Conservation (phyloP, 805 yeast genomes). For the Candida takata region DNA sequence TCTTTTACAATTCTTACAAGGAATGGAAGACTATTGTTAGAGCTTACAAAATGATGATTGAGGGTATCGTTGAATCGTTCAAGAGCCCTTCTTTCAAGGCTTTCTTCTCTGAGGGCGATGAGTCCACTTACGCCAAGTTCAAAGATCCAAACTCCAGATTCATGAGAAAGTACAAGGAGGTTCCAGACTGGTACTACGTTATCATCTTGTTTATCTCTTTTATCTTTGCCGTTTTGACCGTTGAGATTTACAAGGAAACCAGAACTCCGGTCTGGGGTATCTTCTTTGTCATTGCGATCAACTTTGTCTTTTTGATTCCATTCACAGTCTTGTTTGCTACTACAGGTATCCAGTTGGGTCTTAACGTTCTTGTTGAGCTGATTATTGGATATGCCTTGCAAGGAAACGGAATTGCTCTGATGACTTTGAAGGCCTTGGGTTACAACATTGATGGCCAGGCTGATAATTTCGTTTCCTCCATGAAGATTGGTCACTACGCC, state of each 20-base stretch:
- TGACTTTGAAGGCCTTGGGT: slow-evolving; percentile 45
- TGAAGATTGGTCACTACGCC: slow-evolving; percentile 38
- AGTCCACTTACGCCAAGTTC: slow-evolving; percentile 5
- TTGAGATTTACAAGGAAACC: slow-evolving; percentile 36
- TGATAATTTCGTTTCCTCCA: slow-evolving; percentile 47
- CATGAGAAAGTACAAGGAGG: slow-evolving; percentile 54
- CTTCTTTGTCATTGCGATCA: slow-evolving; percentile 45
- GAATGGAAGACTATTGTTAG: slow-evolving; percentile 33
- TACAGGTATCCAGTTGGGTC: slow-evolving; percentile 42
- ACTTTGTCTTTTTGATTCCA: slow-evolving; percentile 45
- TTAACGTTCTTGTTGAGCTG: slow-evolving; percentile 49
- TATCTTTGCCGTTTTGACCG: slow-evolving; percentile 37
- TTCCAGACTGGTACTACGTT: slow-evolving; percentile 45
- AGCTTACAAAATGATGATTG: slow-evolving; percentile 6
- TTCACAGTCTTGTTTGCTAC: slow-evolving; percentile 39
- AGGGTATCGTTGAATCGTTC: slow-evolving; percentile 3
- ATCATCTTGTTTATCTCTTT: slow-evolving; percentile 36
- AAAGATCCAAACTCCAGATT: slow-evolving; percentile 44
- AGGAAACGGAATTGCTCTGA: slow-evolving; percentile 43
- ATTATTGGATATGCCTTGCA: slow-evolving; percentile 51
- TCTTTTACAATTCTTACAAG: slow-evolving; percentile 37
- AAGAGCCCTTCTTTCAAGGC: slow-evolving; percentile 4
- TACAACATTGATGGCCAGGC: slow-evolving; percentile 61
- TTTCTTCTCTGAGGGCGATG: background rate
- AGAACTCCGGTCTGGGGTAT: slow-evolving; percentile 59